phyloP scores from a whole-genome alignment of 129 eudicot genomes.

The Artemisia annua region DNA sequence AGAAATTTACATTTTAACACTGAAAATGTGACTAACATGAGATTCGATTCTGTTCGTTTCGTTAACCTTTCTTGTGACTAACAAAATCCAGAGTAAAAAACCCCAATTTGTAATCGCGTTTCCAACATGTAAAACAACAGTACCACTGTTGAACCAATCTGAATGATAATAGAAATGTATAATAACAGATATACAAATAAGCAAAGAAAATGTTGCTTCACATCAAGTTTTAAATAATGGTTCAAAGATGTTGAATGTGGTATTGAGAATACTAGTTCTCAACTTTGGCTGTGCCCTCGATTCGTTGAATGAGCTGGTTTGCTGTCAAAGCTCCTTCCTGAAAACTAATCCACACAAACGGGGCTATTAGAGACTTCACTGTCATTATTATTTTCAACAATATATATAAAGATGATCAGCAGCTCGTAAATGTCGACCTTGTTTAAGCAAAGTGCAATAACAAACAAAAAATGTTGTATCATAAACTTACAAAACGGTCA shows the following conservation, averaged over 20 bases:
- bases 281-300: constrained; percentile 7
- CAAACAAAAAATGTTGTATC: not conserved
- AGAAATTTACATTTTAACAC: no score
- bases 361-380: not conserved
- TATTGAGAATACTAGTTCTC: not conserved
- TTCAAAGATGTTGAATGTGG: no score
- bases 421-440: not conserved
- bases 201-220: not conserved
- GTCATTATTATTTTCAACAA: not conserved
- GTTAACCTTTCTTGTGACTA: no score
- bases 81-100: no score
- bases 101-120: constrained; percentile 13
- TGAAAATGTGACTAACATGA: no score
- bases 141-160: constrained; percentile 3
- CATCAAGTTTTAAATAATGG: constrained; percentile 10
- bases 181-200: constrained; percentile 6
- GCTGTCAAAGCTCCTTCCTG: constrained; percentile 94
- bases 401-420: not conserved
- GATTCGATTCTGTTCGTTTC: no score
- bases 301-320: constrained; percentile 31
- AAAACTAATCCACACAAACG: not conserved
- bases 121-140: constrained; percentile 2
- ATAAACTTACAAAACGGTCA: constrained; percentile 88
- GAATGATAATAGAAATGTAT: not conserved
- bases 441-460: not conserved